Base-by-base conservation (phyloP, 192 early-diverging fungal genomes). In the Ambispora gerdemannii region DNA sequence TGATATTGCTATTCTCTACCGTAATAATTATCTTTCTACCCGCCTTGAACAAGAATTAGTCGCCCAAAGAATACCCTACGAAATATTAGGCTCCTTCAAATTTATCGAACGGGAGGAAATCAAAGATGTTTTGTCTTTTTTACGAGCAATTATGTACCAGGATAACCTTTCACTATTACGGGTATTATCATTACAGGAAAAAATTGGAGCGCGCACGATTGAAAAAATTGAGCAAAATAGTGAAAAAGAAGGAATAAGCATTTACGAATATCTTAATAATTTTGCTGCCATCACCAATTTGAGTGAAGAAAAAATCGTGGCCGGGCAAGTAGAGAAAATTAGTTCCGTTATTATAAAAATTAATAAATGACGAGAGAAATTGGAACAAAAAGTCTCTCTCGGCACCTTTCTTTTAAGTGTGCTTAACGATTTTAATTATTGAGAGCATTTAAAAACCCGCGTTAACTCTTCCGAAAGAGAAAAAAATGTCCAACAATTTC, bases 81-180 rank as follows among this genome's bases (percentile, higher is more conserved):
- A 63, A 63, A 63, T 63, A 35, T 35, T 63, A 34, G 60, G 60
- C 1, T 63, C 60, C 3, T 63, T 63, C 6, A 63, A 63, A 34
- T 63, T 63, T 34, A 63, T 58, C 38, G 32, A 63, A 27, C 31
- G 60, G 31, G 60, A 63, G n/a, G 60, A 63, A 63, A 63, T 63
- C 28, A 63, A 63, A 63, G 60, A 63, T 63, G 60, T 63, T 6
- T 63, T 63, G n/a, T 1, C 60, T 0, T 4, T 63, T 35, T 35
- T 28, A 33, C 32, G 33, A 13, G n/a, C 20, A 1, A 34, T 63
- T 15, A 33, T 63, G 1, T 63, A 63, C 3, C 60, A 63, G 38
- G 60, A 63, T 35, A 63, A 63, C 38, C 0, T 63, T 35, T 34
- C 60, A 4, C 38, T 63, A 63, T 63, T 63, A 15, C 8, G 60